Percentiles rank a stretch among this genome's conserved stretches.
phyloP scores from a whole-genome alignment of 164 flowering plant genomes.

The Piper longum region DNA sequence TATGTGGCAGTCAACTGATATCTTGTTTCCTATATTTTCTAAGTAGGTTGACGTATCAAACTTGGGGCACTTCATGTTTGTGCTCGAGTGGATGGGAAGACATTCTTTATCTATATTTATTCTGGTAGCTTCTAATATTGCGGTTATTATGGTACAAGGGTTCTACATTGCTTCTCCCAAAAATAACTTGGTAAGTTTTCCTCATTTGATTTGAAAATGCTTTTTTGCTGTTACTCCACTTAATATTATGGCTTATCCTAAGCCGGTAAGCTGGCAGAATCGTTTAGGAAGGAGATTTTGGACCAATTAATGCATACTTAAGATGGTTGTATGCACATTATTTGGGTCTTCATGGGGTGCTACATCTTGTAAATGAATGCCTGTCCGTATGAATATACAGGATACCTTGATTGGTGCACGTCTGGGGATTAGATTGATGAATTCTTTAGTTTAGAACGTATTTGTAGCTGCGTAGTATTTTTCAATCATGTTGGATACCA shows the following conservation, averaged over 20 bases:
- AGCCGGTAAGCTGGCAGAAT: too few species aligned
- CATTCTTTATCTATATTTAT: conserved; percentile 48
- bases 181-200: conserved; percentile 36
- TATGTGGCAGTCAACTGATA: not conserved
- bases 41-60: conserved; percentile 54
- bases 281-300: too few species aligned
- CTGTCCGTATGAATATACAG: too few species aligned
- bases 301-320: too few species aligned
- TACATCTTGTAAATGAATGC: too few species aligned
- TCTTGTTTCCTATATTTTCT: conserved; percentile 1
- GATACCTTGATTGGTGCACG: not conserved
- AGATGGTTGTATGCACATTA: too few species aligned
- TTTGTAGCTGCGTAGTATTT: not conserved
- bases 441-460: not conserved
- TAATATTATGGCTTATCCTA: too few species aligned
- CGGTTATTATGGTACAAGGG: conserved; percentile 44
- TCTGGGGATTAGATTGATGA: not conserved
- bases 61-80: conserved; percentile 21
- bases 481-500: not conserved
- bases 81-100: conserved; percentile 61
- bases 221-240: not conserved
- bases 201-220: not conserved
- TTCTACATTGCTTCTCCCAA: conserved; percentile 21
- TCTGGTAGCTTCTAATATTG: conserved; percentile 51
- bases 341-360: too few species aligned